These are phyloP conservation scores for Prosopis cineraria DNA, from an alignment of 306 rosid genomes.

Conservation along the genomic window DNA sequence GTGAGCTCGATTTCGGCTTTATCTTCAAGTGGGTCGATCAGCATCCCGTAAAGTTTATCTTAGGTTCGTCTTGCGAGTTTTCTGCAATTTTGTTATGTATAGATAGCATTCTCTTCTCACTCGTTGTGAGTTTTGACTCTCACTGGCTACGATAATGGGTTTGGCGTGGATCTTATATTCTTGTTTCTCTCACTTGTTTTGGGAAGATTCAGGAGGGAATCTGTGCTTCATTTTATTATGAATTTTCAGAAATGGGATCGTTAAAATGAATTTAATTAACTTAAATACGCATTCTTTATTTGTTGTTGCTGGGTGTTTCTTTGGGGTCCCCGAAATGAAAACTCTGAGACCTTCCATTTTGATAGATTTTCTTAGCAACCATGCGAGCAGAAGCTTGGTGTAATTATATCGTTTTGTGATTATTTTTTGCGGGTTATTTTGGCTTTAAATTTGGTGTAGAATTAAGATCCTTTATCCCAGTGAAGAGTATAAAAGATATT, in stretches of 20 bases:
- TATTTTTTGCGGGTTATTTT: background rate
- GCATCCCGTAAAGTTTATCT: conserved; percentile 43
- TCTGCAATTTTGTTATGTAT: conserved; percentile 2
- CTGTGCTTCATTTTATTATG: background rate
- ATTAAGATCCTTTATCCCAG: background rate
- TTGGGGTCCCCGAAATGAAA: background rate
- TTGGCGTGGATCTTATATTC: conserved; percentile 9
- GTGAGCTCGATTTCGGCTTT: conserved; percentile 51
- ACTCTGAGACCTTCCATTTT: background rate
- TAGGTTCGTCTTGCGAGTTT: conserved; percentile 55
- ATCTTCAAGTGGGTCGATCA: conserved; percentile 35
- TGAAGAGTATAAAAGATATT: background rate
- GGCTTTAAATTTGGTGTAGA: background rate
- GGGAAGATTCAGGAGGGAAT: conserved; percentile 10
- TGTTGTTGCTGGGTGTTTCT: background rate
- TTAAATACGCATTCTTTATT: background rate
- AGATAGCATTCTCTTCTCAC: background rate
- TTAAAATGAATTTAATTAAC: conserved; percentile 9
- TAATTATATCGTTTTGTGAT: background rate
- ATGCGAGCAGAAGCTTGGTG: conserved; percentile 5
- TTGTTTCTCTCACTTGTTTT: conserved; percentile 18
- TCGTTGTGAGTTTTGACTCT: background rate
- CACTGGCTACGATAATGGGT: conserved; percentile 18
- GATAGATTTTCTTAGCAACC: conserved; percentile 16
- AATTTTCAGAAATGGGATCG: background rate